Conservation (phyloP, 1,139 yeast species). For the Magnusiomyces fungicola region DNA sequence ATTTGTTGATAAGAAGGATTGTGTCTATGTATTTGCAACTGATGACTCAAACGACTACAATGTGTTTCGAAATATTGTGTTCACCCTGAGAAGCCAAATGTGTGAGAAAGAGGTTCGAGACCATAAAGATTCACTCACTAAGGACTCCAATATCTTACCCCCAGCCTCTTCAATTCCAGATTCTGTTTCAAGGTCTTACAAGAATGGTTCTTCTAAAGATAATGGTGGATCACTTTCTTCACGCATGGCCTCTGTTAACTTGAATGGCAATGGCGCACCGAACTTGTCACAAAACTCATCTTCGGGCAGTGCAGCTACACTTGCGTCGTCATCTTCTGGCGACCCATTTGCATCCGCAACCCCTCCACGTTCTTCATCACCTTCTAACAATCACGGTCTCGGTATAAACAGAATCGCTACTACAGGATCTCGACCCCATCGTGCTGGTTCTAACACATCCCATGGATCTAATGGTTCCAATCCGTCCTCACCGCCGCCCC, state of each 20-base stretch:
- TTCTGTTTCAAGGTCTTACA: too few relatives aligned
- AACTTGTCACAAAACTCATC: neutral
- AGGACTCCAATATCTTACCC: too few relatives aligned
- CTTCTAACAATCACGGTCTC: neutral
- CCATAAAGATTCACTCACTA: neutral
- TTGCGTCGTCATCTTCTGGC: neutral
- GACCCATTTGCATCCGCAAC: neutral
- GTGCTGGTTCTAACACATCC: neutral
- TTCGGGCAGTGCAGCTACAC: neutral
- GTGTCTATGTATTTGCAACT: conserved; percentile 24
- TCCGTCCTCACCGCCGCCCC: neutral
- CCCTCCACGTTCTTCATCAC: neutral
- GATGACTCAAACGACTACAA: conserved; percentile 25
- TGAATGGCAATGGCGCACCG: neutral
- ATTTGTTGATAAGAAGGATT: conserved; percentile 21
- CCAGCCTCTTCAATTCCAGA: too few relatives aligned
- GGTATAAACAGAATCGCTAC: neutral
- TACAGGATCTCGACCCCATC: neutral
- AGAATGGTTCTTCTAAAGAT: too few relatives aligned
- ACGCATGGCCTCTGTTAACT: neutral
- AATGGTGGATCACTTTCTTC: too few relatives aligned
- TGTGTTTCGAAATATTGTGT: conserved; percentile 26
- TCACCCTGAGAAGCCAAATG: conserved; percentile 24
- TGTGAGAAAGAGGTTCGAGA: neutral
- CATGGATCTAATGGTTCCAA: neutral